phyloP scores from a whole-genome alignment of 305 asterid species.

The Nicotiana rustica region DNA sequence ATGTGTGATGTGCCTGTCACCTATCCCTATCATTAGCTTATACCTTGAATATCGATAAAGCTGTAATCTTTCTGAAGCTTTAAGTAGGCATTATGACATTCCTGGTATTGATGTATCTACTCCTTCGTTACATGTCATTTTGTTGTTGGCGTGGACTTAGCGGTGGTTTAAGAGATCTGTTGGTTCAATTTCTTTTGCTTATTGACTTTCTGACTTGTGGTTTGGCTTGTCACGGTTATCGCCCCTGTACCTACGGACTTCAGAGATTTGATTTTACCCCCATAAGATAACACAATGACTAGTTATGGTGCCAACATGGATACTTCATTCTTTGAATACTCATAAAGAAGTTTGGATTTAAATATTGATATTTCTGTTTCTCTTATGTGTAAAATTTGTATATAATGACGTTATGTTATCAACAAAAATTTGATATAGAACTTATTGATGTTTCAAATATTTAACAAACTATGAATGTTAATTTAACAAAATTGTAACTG shows the following conservation, averaged over 20 bases:
- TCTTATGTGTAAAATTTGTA: no score
- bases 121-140: conserved; percentile 8
- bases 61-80: conserved; percentile 9
- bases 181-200: background rate
- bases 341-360: no score
- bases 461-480: no score
- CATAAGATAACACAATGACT: background rate
- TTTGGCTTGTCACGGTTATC: background rate
- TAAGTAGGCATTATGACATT: background rate
- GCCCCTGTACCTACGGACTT: background rate
- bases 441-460: no score
- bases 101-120: background rate
- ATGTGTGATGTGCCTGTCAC: background rate
- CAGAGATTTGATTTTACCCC: background rate
- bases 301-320: no score
- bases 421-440: no score
- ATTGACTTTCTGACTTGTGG: background rate
- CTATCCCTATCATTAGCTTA: background rate
- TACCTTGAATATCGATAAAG: background rate
- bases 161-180: background rate
- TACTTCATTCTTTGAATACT: no score
- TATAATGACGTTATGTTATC: no score
- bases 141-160: background rate
- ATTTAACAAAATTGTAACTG: no score
- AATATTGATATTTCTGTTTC: no score